These are phyloP conservation scores for Fraxinus nigra DNA, from an alignment of 305 asterid species.

Conservation along the genomic window DNA sequence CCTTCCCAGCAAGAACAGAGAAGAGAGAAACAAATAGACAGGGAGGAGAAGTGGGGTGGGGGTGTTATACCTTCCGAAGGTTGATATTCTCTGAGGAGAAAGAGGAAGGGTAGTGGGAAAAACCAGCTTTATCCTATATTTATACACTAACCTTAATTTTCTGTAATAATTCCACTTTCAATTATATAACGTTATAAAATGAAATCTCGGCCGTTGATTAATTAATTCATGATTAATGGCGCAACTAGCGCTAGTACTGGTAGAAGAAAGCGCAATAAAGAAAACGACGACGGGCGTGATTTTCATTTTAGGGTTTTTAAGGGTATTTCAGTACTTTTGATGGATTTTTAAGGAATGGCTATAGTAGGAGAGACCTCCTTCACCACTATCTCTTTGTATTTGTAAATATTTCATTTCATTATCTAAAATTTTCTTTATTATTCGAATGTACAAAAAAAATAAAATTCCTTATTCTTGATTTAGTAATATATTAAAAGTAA, in stretches of 20 bases:
- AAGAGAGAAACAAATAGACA: conserved; percentile 19
- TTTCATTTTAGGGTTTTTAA: neutral
- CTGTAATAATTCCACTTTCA: neutral
- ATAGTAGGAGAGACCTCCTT: neutral
- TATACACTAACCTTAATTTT: conserved; percentile 35
- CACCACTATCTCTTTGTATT: neutral
- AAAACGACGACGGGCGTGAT: conserved; percentile 3
- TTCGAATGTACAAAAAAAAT: neutral
- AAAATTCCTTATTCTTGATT: neutral
- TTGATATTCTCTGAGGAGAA: conserved; percentile 41
- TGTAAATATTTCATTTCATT: neutral
- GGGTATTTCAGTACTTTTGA: neutral
- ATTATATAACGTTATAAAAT: neutral
- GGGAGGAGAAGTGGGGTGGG: neutral
- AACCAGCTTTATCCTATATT: conserved; percentile 37
- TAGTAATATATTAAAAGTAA: neutral
- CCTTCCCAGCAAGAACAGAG: conserved; percentile 40
- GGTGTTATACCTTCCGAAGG: conserved; percentile 41
- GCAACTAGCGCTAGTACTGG: conserved; percentile 33
- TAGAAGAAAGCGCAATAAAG: conserved; percentile 20
- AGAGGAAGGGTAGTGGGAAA: conserved; percentile 33
- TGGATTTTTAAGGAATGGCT: neutral
- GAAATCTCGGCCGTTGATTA: conserved; percentile 23
- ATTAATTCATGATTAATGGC: conserved; percentile 38
- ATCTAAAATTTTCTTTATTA: neutral